phyloP scores from a whole-genome alignment of 495 filamentous ascomycete species.

The Cryomyces minteri region DNA sequence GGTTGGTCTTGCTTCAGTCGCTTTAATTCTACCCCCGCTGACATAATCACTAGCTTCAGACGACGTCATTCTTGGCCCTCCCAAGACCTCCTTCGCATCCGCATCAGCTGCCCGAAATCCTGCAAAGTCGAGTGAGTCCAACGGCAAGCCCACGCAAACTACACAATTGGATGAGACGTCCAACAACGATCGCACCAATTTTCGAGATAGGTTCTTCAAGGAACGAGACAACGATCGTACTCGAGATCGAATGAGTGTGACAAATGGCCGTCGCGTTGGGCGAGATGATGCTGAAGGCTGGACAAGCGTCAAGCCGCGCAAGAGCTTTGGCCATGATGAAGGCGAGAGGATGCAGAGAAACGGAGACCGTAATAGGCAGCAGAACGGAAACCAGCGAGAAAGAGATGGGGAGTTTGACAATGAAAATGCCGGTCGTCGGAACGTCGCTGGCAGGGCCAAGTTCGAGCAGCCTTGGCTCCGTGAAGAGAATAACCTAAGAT shows the following conservation, averaged over 20 bases:
- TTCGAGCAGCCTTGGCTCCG: constrained; percentile 17
- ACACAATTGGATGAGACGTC: background rate
- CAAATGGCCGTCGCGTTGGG: constrained; percentile 27
- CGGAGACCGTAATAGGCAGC: constrained; percentile 44
- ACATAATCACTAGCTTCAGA: constrained; percentile 18
- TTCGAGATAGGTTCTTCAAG: constrained; percentile 34
- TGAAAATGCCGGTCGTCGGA: constrained; percentile 4
- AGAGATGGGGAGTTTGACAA: constrained; percentile 15
- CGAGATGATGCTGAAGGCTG: constrained; percentile 38
- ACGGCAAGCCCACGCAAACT: background rate
- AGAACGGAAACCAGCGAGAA: constrained; percentile 25
- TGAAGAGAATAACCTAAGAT: constrained; percentile 21
- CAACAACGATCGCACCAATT: constrained; percentile 13
- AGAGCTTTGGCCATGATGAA: constrained; percentile 34
- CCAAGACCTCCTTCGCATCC: constrained; percentile 73
- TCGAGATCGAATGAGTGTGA: constrained; percentile 22
- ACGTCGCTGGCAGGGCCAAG: constrained; percentile 3
- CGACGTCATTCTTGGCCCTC: constrained; percentile 78
- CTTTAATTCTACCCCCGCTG: background rate
- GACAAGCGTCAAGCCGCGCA: constrained; percentile 35
- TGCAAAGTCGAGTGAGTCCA: constrained; percentile 22
- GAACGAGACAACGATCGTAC: constrained; percentile 28
- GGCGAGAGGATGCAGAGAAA: constrained; percentile 34
- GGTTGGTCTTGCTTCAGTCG: background rate
- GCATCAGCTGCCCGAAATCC: constrained; percentile 40